Base-by-base conservation (phyloP, 192 early-diverging fungal genomes). In the Entomortierella beljakovae region DNA sequence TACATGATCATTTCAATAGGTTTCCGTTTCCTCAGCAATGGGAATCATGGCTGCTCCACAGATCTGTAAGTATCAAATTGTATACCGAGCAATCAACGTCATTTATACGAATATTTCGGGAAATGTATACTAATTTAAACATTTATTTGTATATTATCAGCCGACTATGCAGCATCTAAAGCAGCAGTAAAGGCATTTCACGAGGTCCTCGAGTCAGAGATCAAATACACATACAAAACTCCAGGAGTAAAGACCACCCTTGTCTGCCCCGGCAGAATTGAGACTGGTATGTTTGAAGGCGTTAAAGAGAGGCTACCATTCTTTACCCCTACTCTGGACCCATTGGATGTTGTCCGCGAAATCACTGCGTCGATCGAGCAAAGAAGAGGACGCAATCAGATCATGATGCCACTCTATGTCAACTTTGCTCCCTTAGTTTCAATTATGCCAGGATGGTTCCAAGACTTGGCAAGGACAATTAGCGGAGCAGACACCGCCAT, bases 161-260 rank as follows among this genome's bases (percentile, higher is more conserved):
- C 86, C 23, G 91, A 89, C 62, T 96, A 96, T 75, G 88, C 90
- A 57, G 90, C 94, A 18, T 88, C 91, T 53, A 96, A 96, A 70
- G 89, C 92, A 25, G 95, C 89, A 31, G 83, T 93, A 15, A 86
- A 85, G 55, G 82, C 88, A 8, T 91, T 94, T 50, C 88, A 88
- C 50, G 95, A 96, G 68, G 69, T 88, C 7, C 82, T 96, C 28
- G 90, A 91, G 49, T 90, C 91, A 68, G 95, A 96, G 73, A 84
- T 94, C 23, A 69, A 71, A 22, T 71, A 80, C 49, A 82, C 89
- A 65, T 94, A 90, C 72, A 83, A 81, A 23, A 81, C 77, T 3
- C 87, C 85, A 10, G 84, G 91, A 66, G 83, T 96, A 59, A 85
- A 89, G 35, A 86, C 91, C n/a, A 89, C 89, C 0, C 80, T 90